Evolutionary conservation across 1,284 basidiomycete genomes (phyloP).

Genomic region (Cryptococcus sp.): DNA sequence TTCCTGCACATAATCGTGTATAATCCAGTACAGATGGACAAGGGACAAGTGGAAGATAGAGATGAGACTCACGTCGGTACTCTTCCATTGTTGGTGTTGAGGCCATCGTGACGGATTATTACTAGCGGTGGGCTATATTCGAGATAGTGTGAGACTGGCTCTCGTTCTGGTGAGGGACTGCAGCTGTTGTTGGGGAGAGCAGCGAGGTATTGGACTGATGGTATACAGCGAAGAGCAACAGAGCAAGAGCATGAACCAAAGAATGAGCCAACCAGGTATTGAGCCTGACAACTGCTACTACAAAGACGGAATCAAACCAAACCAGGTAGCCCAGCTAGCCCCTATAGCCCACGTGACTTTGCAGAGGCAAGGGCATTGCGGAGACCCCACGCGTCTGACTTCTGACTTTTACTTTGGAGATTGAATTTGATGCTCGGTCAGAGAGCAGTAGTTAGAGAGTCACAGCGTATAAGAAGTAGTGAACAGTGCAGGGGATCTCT

Average conservation of each 20-base stretch:
- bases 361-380: background rate
- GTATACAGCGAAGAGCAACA: too few relatives aligned
- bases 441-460: too few relatives aligned
- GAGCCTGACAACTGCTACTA: constrained; percentile 12
- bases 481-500: background rate
- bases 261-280: constrained; percentile 8
- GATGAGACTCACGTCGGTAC: constrained; percentile 34
- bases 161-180: too few relatives aligned
- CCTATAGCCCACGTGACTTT: background rate
- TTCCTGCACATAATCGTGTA: too few relatives aligned
- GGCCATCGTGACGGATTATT: constrained; percentile 18
- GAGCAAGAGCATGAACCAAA: background rate
- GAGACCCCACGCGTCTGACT: constrained; percentile 8
- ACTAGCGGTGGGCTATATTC: too few relatives aligned
- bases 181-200: too few relatives aligned
- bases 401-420: background rate
- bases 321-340: background rate
- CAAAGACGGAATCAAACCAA: constrained; percentile 6
- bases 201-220: too few relatives aligned
- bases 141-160: too few relatives aligned
- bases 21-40: too few relatives aligned
- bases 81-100: constrained; percentile 39
- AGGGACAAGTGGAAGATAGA: too few relatives aligned
- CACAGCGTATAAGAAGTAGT: too few relatives aligned
- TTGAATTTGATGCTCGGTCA: too few relatives aligned